Conservation (phyloP, 345 rosid genomes). For the Turnera subulata region DNA sequence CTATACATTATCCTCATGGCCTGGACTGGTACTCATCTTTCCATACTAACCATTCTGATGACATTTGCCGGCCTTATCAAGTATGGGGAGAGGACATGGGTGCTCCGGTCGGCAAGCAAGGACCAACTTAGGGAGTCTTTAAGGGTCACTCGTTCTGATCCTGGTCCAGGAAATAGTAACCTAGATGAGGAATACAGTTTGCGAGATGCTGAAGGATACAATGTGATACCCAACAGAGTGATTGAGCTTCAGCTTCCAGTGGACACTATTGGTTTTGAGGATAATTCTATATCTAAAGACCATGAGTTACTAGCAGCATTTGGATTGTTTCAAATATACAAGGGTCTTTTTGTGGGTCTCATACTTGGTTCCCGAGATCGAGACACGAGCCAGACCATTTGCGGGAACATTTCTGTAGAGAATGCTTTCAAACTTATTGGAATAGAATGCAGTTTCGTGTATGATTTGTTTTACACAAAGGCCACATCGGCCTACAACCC, state of each 20-base stretch:
- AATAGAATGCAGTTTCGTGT: constrained; percentile 17
- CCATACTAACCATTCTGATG: constrained; percentile 1
- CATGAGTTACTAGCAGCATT: neutral
- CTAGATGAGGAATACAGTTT: constrained; percentile 5
- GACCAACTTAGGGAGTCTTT: constrained; percentile 1
- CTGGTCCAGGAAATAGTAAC: constrained; percentile 4
- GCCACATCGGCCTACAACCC: constrained; percentile 1
- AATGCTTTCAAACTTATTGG: constrained; percentile 9
- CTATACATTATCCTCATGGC: constrained; percentile 1
- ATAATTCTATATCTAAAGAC: neutral
- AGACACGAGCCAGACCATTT: constrained; percentile 2
- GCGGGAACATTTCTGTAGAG: neutral
- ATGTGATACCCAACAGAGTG: constrained; percentile 5
- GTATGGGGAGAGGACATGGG: constrained; percentile 17
- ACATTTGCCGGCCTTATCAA: constrained; percentile 5
- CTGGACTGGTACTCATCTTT: neutral
- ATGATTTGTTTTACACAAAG: constrained; percentile 29
- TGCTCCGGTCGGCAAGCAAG: constrained; percentile 3
- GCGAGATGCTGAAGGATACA: constrained; percentile 4
- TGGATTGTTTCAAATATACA: neutral
- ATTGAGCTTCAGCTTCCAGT: constrained; percentile 5
- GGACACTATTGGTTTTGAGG: constrained; percentile 1
- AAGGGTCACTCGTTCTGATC: constrained; percentile 1
- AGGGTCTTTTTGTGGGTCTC: constrained; percentile 7
- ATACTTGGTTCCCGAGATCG: constrained; percentile 11